These are phyloP conservation scores for Gossypium arboreum DNA, from an alignment of 345 rosid species.

Conservation along the genomic window DNA sequence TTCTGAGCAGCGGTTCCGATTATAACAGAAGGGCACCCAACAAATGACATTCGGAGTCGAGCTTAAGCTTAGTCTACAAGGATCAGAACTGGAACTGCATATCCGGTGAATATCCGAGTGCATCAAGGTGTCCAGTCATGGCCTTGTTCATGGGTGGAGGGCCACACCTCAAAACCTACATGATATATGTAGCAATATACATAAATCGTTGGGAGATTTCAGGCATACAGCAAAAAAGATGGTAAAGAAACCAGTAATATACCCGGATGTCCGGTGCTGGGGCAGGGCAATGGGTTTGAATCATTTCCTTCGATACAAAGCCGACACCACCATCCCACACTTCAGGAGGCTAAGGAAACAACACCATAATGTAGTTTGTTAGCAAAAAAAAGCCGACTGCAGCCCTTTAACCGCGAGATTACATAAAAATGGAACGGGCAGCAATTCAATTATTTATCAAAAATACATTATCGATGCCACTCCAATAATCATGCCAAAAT, in stretches of 20 bases:
- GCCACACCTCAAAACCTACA: slow-evolving; percentile 82
- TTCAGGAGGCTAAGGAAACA: slow-evolving; percentile 71
- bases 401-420: not conserved
- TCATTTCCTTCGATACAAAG: slow-evolving; percentile 88
- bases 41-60: no score
- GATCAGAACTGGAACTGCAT: slow-evolving; percentile 88
- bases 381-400: not conserved
- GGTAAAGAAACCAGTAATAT: not conserved
- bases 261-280: slow-evolving; percentile 74
- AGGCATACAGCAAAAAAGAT: not conserved
- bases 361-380: not conserved
- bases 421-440: no score
- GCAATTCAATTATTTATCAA: no score
- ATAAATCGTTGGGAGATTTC: not conserved
- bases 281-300: slow-evolving; percentile 74
- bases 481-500: no score
- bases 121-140: slow-evolving; percentile 84
- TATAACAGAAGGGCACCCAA: no score
- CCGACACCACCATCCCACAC: slow-evolving; percentile 92
- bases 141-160: slow-evolving; percentile 99
- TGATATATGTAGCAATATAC: no score
- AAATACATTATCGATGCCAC: no score
- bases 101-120: slow-evolving; percentile 67
- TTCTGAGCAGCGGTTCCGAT: no score
- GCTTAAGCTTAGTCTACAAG: no score